These are phyloP conservation scores for Vishniacozyma victoriae DNA, from an alignment of 768 basidiomycete species.

Conservation along the genomic window DNA sequence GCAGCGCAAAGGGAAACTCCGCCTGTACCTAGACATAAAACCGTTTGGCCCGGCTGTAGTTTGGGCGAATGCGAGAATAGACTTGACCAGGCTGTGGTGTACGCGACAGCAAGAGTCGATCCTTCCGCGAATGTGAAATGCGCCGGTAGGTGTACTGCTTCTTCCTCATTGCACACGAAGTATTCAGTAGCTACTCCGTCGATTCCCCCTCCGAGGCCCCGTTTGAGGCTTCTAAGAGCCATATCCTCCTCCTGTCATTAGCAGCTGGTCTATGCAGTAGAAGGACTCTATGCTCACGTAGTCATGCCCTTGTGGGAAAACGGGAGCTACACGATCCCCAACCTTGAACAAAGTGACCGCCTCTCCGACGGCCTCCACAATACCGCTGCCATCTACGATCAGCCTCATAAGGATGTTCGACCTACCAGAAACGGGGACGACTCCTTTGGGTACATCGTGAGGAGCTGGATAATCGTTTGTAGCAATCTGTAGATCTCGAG, in stretches of 20 bases:
- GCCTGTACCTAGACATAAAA: slow-evolving; percentile 46
- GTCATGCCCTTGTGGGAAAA: slow-evolving; percentile 35
- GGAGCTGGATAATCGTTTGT: slow-evolving; percentile 37
- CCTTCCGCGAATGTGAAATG: slow-evolving; percentile 62
- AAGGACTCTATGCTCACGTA: slow-evolving; percentile 13
- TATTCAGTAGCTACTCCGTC: slow-evolving; percentile 39
- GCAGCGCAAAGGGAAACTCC: slow-evolving; percentile 51
- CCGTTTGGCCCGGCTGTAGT: slow-evolving; percentile 58
- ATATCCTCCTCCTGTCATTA: slow-evolving; percentile 33
- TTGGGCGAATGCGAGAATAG: slow-evolving; percentile 48
- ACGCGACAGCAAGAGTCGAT: slow-evolving; percentile 61
- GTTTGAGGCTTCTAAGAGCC: slow-evolving; percentile 16
- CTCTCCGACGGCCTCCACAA: slow-evolving; percentile 30
- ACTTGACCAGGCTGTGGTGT: slow-evolving; percentile 61
- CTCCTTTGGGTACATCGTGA: slow-evolving; percentile 27
- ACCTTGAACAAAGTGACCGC: slow-evolving; percentile 34
- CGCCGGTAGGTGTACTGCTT: slow-evolving; percentile 56
- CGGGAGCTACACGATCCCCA: slow-evolving; percentile 31
- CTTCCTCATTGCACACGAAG: slow-evolving; percentile 33
- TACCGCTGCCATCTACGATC: slow-evolving; percentile 26
- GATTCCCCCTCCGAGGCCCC: slow-evolving; percentile 35
- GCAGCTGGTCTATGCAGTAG: not conserved
- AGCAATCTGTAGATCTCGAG: slow-evolving; percentile 43
- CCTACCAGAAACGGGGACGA: slow-evolving; percentile 34
- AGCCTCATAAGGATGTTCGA: not conserved